phyloP scores from a whole-genome alignment of 23 red algal species.

The Cyanidium caldarium region DNA sequence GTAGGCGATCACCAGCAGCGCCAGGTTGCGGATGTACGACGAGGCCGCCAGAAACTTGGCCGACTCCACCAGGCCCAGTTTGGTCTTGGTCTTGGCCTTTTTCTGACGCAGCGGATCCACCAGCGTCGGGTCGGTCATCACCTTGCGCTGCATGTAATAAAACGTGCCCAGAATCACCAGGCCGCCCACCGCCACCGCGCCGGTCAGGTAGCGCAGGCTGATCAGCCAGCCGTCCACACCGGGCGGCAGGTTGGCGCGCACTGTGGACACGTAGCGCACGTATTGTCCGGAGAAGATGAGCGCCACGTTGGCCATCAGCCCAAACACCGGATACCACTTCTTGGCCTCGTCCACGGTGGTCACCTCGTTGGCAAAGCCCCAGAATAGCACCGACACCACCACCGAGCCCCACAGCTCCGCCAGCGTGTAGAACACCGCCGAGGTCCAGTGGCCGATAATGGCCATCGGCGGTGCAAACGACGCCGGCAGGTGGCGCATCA shows the following conservation, averaged over 20 bases:
- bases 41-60: constrained; percentile 73
- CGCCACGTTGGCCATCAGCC: constrained; percentile 85
- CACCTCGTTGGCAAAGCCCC: constrained; percentile 97
- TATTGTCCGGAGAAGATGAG: constrained; percentile 97
- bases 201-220: constrained; percentile 82
- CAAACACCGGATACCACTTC: constrained; percentile 97
- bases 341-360: constrained; percentile 90
- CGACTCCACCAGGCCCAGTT: constrained; percentile 64
- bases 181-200: constrained; percentile 58
- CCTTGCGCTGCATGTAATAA: constrained; percentile 80
- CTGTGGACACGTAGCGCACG: constrained; percentile 80
- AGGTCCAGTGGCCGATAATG: constrained; percentile 95
- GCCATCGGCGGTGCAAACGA: constrained; percentile 48
- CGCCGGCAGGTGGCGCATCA: constrained; percentile 37
- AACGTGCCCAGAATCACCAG: constrained; percentile 45
- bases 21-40: constrained; percentile 86
- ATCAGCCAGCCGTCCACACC: constrained; percentile 97
- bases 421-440: constrained; percentile 94
- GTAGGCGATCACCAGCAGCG: constrained; percentile 90
- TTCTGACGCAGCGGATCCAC: constrained; percentile 24
- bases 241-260: constrained; percentile 73
- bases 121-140: constrained; percentile 69
- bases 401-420: constrained; percentile 96
- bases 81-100: constrained; percentile 70
- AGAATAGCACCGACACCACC: constrained; percentile 92